A percentile compares a stretch with the other conserved stretches of the same genome.
Conservation (phyloP, 2,329 filamentous ascomycete genomes). For the Nigrospora sphaerica region DNA sequence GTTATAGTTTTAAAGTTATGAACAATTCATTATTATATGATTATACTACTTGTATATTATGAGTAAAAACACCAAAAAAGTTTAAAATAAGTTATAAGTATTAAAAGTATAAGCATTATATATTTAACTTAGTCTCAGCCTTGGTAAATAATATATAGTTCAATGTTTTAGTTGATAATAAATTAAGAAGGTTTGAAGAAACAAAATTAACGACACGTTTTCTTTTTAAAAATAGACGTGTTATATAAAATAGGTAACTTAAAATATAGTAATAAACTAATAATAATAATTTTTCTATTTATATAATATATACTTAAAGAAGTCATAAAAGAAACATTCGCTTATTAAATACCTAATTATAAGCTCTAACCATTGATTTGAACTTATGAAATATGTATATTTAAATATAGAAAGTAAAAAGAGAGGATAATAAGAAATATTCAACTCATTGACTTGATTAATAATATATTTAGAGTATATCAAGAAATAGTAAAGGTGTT, state of each 20-base stretch:
- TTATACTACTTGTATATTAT: not conserved
- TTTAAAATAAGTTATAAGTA: not conserved
- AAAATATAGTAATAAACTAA: not conserved
- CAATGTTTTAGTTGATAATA: not conserved
- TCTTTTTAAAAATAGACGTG: not conserved
- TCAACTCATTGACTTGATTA: too few relatives aligned
- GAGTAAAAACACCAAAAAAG: not conserved
- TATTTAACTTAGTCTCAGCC: not conserved
- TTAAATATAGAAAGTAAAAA: not conserved
- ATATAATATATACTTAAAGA: not conserved
- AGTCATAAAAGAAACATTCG: not conserved
- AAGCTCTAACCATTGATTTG: not conserved
- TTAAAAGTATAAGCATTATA: too few relatives aligned
- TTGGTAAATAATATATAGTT: not conserved
- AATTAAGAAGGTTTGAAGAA: not conserved
- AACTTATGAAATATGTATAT: too few relatives aligned
- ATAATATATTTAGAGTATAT: too few relatives aligned
- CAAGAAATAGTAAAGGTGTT: too few relatives aligned
- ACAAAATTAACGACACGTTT: not conserved
- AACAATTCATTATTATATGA: too few relatives aligned
- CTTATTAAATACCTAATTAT: not conserved
- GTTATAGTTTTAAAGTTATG: too few relatives aligned
- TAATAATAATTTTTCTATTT: not conserved
- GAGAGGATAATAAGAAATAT: too few relatives aligned
- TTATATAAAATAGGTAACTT: not conserved